Percentiles rank a stretch among this genome's conserved stretches.
These are phyloP conservation scores for Sistotremastrum suecicum DNA, from an alignment of 768 basidiomycete genomes.

Conservation along the genomic window DNA sequence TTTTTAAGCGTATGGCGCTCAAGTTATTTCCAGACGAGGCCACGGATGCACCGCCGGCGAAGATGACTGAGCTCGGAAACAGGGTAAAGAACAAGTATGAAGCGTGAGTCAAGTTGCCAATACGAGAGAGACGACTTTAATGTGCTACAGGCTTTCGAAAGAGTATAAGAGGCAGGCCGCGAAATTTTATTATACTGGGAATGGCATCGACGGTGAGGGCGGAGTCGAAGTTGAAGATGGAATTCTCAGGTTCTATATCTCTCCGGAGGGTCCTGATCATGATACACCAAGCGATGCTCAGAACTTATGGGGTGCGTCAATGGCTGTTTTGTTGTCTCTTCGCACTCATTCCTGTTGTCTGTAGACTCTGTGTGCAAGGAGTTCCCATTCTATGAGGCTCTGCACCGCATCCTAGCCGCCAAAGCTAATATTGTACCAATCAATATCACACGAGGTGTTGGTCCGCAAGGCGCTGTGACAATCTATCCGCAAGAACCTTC, in stretches of 20 bases:
- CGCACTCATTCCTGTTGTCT: too few species aligned
- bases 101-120: neutral
- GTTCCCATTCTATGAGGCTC: slow-evolving; percentile 1
- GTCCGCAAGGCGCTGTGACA: neutral
- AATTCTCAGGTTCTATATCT: too few species aligned
- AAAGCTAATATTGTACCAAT: slow-evolving; percentile 1
- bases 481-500: neutral
- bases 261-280: slow-evolving; percentile 1
- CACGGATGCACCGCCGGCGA: neutral
- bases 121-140: too few species aligned
- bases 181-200: too few species aligned
- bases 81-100: slow-evolving; percentile 2
- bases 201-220: neutral
- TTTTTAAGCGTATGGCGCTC: slow-evolving; percentile 1
- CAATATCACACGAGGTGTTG: slow-evolving; percentile 1
- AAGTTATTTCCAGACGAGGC: neutral
- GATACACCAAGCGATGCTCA: neutral
- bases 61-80: neutral
- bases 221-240: neutral
- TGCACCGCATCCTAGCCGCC: neutral
- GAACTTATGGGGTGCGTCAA: slow-evolving; percentile 2
- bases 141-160: too few species aligned
- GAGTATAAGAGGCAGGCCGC: too few species aligned
- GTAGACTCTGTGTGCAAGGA: slow-evolving; percentile 1
- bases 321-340: too few species aligned